Evolutionary conservation across 441 rosid species (phyloP).

Genomic region (Brassica hybrid): DNA sequence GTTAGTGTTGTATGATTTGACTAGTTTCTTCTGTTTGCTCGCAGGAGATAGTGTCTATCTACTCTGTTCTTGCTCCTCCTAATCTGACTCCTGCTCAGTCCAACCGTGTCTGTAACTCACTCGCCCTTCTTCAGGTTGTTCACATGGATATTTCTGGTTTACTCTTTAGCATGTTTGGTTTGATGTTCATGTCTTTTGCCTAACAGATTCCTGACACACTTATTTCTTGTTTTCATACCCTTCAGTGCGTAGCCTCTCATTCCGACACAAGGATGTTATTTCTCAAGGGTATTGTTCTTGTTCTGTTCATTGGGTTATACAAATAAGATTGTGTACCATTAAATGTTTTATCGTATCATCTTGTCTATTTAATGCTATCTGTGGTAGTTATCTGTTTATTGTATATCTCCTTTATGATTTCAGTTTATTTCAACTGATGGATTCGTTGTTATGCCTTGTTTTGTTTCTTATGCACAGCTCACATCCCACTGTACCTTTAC

Average conservation of each 20-base stretch:
- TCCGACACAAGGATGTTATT: slow-evolving; percentile 95
- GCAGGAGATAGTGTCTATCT: slow-evolving; percentile 97
- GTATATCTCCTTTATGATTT: not conserved
- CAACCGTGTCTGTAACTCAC: slow-evolving; percentile 97
- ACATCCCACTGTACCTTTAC: slow-evolving; percentile 91
- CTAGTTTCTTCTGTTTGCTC: slow-evolving; percentile 30
- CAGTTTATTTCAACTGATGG: slow-evolving; percentile 2
- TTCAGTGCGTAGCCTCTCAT: slow-evolving; percentile 98
- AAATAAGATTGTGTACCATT: not conserved
- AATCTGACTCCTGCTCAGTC: slow-evolving; percentile 92
- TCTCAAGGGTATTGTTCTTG: slow-evolving; percentile 77
- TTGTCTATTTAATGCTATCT: not conserved
- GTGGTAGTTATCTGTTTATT: slow-evolving; percentile 2
- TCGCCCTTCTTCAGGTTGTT: slow-evolving; percentile 96
- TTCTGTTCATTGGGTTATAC: slow-evolving; percentile 24
- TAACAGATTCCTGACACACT: slow-evolving; percentile 24
- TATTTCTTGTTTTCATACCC: not conserved
- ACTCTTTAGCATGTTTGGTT: slow-evolving; percentile 7
- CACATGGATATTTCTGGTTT: slow-evolving; percentile 5
- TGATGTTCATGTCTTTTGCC: not conserved
- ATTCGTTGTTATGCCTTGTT: not conserved
- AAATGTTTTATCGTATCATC: not conserved
- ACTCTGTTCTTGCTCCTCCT: slow-evolving; percentile 95
- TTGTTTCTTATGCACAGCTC: slow-evolving; percentile 59
- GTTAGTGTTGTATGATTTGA: slow-evolving; percentile 10